These are phyloP conservation scores for Spergularia marina DNA, from an alignment of 148 eudicot species.

Conservation along the genomic window DNA sequence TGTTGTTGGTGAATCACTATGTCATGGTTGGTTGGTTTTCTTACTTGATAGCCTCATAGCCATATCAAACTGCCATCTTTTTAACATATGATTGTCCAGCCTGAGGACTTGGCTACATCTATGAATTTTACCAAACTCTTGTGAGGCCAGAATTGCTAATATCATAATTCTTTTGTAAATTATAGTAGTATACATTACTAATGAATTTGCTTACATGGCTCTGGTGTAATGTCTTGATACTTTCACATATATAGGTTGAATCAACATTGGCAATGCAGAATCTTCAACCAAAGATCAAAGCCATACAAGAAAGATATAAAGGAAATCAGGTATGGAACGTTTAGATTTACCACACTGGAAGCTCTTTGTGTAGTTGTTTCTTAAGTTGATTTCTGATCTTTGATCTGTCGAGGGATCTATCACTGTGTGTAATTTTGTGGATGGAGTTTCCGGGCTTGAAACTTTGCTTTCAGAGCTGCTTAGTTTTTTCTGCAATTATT, in stretches of 20 bases:
- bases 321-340: constrained; percentile 77
- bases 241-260: constrained; percentile 61
- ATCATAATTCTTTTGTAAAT: neutral
- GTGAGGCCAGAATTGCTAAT: neutral
- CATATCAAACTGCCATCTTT: neutral
- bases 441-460: neutral
- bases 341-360: neutral
- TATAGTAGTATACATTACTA: neutral
- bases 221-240: constrained; percentile 9
- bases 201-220: neutral
- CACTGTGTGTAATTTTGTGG: neutral
- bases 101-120: neutral
- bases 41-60: too few relatives aligned
- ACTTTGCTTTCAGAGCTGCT: neutral
- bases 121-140: neutral
- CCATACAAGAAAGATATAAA: constrained; percentile 95
- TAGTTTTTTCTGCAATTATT: neutral
- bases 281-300: constrained; percentile 98
- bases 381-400: neutral
- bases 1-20: too few relatives aligned
- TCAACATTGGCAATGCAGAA: constrained; percentile 98
- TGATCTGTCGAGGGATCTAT: neutral
- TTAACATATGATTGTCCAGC: neutral
- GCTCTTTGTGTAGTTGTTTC: neutral
- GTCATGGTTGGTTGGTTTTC: too few relatives aligned